Conservation (phyloP, 371 early-diverging fungal genomes). For the Mucor racemosus region DNA sequence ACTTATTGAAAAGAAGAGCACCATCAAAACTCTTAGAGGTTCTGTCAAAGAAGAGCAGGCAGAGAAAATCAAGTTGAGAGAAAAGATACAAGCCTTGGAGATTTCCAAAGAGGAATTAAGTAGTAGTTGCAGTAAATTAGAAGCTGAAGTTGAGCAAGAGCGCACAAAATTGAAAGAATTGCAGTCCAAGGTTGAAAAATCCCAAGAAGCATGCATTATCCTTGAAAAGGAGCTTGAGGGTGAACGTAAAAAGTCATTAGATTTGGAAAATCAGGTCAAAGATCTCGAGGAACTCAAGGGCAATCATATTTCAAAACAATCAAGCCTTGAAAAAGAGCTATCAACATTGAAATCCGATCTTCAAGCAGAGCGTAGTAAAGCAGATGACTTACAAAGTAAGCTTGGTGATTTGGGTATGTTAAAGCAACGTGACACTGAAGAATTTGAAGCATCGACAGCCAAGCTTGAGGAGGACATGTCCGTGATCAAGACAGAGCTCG, state of each 20-base stretch:
- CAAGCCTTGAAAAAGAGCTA: slow-evolving; percentile 14
- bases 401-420: background rate
- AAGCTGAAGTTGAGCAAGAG: slow-evolving; percentile 5
- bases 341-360: background rate
- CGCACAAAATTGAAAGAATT: background rate
- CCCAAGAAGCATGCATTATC: no score
- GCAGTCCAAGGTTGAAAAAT: background rate
- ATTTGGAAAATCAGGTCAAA: background rate
- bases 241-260: background rate
- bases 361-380: background rate
- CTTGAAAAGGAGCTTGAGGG: slow-evolving; percentile 10
- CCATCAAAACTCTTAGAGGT: background rate
- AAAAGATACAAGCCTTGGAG: slow-evolving; percentile 9
- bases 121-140: background rate
- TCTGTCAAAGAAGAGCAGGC: slow-evolving; percentile 2
- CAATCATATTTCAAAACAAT: background rate
- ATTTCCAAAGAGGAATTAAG: slow-evolving; percentile 1
- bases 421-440: background rate
- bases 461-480: background rate
- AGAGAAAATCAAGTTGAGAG: background rate
- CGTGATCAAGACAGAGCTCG: background rate
- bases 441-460: background rate
- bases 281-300: slow-evolving; percentile 4
- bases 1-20: background rate
- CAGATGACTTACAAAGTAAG: slow-evolving; percentile 7